These are phyloP conservation scores for Pholiota molesta DNA, from an alignment of 768 basidiomycete species.

Conservation along the genomic window DNA sequence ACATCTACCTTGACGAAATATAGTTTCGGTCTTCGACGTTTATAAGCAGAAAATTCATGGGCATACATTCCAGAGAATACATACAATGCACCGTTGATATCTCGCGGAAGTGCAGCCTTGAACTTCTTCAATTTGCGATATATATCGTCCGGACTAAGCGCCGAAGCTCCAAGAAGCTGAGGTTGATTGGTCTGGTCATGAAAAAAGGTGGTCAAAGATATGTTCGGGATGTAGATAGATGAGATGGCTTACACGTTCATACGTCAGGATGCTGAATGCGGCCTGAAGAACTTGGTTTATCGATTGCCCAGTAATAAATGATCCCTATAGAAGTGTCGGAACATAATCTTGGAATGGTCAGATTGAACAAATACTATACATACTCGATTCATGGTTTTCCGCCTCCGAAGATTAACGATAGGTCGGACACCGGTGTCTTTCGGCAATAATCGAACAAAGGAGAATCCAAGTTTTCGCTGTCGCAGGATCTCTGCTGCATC, in stretches of 20 bases:
- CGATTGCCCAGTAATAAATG: constrained; percentile 48
- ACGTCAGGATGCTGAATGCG: constrained; percentile 85
- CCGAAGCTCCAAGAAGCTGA: constrained; percentile 74
- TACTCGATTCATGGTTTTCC: constrained; percentile 31
- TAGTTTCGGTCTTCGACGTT: constrained; percentile 66
- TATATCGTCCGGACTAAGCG: constrained; percentile 83
- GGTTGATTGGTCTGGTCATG: constrained; percentile 58
- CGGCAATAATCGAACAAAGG: constrained; percentile 86
- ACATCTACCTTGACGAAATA: constrained; percentile 99
- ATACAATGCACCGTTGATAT: constrained; percentile 54
- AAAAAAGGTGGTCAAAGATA: neutral
- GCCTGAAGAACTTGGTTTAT: constrained; percentile 89
- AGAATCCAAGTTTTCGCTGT: constrained; percentile 79
- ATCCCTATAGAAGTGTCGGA: constrained; percentile 27
- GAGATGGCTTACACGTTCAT: constrained; percentile 69
- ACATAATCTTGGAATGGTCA: neutral
- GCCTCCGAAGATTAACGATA: constrained; percentile 84
- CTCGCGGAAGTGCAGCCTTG: constrained; percentile 53
- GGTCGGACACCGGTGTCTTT: constrained; percentile 96
- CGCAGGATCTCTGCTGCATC: constrained; percentile 69
- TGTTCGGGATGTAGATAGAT: neutral
- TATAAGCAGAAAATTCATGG: neutral
- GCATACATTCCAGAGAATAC: constrained; percentile 8
- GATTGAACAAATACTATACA: constrained; percentile 11
- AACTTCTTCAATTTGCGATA: constrained; percentile 74